Base-by-base conservation (phyloP, 2,329 filamentous ascomycete species). In the Penicillium glabrum region DNA sequence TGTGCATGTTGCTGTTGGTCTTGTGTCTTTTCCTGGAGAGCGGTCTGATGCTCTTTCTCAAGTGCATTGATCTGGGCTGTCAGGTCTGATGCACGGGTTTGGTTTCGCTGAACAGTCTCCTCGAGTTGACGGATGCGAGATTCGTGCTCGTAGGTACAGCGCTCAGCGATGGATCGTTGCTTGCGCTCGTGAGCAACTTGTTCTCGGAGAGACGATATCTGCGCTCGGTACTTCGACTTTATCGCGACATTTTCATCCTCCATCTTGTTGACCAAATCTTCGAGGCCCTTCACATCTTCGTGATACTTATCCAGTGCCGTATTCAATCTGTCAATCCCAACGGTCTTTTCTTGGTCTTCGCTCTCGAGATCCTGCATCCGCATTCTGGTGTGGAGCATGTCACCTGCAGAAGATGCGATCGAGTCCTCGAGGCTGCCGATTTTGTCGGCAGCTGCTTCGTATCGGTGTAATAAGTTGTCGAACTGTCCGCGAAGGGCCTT, bases 351-450 rank as follows among this genome's bases (percentile, higher is more conserved):
- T 8, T 72, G 60, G 24, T 71, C 66, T 59, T 79, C 72, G 35
- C 64, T 67, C 56, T 79, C 78, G 29, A 79, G 66, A 10, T 72
- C 70, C 57, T 77, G 75, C 61, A 76, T 71, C 46, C 72, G 68
- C 67, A 78, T 77, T 44, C 77, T 68, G n/a, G 73, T 70, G 45
- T 77, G 72, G 5, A 79, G 67, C 70, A 80, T 76, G 52, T 80
- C 77, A 23, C 75, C 69, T 5, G 76, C 73, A n/a, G 77, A 75
- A n/a, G 72, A 70, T 35, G 76, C 71, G 33, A 75, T 70, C 1
- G 69, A 67, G 11, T 72, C 67, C 59, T 79, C 76, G 6, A 80
- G 64, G 11, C 69, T 69, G 13, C 63, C 62, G 44, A 76, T 71
- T 51, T 74, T 75, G 26, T 67, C 69, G 27, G 67, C 69, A 6